phyloP scores from a whole-genome alignment of 139 green algal genomes.

The Nannochloris sp. region DNA sequence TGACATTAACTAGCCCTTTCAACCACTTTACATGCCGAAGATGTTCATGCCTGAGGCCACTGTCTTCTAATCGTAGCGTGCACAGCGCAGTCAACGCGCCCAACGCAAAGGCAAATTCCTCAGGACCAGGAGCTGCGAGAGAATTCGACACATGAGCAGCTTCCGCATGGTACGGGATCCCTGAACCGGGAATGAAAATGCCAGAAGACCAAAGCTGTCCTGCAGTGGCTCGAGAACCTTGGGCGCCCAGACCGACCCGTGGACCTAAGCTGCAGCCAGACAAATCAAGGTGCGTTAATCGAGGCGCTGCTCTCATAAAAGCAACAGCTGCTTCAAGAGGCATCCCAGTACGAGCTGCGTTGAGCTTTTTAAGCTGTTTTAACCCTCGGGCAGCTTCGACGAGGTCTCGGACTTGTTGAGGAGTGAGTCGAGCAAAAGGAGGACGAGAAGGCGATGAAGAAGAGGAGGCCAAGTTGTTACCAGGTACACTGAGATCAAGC shows the following conservation, averaged over 20 bases:
- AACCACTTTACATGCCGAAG: neutral
- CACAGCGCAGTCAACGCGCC: neutral
- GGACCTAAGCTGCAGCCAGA: constrained; percentile 3
- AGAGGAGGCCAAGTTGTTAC: neutral
- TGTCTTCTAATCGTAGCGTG: constrained; percentile 2
- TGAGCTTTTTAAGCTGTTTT: neutral
- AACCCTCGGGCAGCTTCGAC: constrained; percentile 3
- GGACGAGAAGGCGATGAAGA: neutral
- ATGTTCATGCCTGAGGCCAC: constrained; percentile 5
- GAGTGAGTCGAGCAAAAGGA: neutral
- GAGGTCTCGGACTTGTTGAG: constrained; percentile 3
- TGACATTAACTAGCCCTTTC: neutral
- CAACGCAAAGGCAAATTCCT: constrained; percentile 1
- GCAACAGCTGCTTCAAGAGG: constrained; percentile 1
- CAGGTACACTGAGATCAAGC: neutral
- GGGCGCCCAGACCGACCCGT: neutral
- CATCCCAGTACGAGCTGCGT: neutral
- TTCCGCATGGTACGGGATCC: neutral
- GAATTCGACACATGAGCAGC: neutral
- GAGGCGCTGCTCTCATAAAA: constrained; percentile 5
- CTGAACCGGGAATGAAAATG: constrained; percentile 4
- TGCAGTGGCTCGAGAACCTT: neutral
- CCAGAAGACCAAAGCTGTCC: constrained; percentile 1
- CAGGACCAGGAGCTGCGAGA: constrained; percentile 5
- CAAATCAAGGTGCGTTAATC: neutral